These are phyloP conservation scores for Raphanus sativus DNA, from an alignment of 345 rosid genomes.

Conservation along the genomic window DNA sequence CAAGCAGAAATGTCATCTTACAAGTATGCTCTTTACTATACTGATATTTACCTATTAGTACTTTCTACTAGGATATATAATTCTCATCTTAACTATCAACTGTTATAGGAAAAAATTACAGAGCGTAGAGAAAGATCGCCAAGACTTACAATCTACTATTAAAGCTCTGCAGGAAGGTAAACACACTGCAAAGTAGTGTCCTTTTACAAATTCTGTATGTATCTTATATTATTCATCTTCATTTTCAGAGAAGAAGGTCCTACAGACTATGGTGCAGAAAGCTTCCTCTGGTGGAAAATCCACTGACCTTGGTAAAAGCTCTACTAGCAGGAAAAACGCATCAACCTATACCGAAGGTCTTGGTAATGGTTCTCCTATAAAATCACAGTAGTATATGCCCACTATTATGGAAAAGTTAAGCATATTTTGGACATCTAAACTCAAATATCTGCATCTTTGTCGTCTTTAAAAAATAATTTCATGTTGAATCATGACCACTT, in stretches of 20 bases:
- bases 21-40: constrained; percentile 56
- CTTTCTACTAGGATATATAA: neutral
- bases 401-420: constrained; percentile 6
- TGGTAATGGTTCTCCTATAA: constrained; percentile 47
- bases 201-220: constrained; percentile 15
- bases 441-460: neutral
- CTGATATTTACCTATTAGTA: constrained; percentile 1
- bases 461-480: neutral
- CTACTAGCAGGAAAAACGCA: constrained; percentile 51
- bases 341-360: constrained; percentile 91
- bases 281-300: constrained; percentile 62
- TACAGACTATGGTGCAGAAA: constrained; percentile 83
- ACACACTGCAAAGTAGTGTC: constrained; percentile 3
- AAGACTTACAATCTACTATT: constrained; percentile 79
- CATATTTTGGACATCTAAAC: constrained; percentile 15
- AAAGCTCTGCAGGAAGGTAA: constrained; percentile 94
- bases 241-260: constrained; percentile 81
- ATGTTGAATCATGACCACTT: neutral
- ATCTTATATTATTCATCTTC: constrained; percentile 11
- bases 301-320: constrained; percentile 43
- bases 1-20: constrained; percentile 66
- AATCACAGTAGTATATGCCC: neutral
- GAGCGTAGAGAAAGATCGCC: constrained; percentile 84
- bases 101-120: constrained; percentile 75
- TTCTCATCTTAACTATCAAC: constrained; percentile 10